Conservation (phyloP, 1,284 basidiomycete species). For the Austroboletus niveus region DNA sequence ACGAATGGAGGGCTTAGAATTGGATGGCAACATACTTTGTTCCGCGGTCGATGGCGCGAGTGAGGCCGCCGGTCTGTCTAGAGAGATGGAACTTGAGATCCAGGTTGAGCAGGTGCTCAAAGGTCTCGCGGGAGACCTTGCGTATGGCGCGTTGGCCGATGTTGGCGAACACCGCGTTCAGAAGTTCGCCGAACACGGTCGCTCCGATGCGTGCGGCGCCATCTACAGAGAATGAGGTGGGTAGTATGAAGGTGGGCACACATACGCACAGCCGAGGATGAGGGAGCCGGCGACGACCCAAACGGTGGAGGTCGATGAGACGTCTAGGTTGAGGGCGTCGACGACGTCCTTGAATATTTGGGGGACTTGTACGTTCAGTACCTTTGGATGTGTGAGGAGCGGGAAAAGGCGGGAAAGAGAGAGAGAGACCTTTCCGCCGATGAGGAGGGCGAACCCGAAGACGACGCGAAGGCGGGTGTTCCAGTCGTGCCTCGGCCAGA, state of each 20-base stretch:
- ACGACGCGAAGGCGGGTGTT: constrained; percentile 76
- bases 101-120: constrained; percentile 88
- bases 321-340: constrained; percentile 84
- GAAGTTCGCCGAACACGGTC: constrained; percentile 85
- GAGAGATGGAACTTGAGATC: constrained; percentile 93
- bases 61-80: constrained; percentile 93
- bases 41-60: constrained; percentile 94
- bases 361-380: constrained; percentile 97
- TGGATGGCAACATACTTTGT: constrained; percentile 68
- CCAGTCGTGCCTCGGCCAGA: constrained; percentile 80
- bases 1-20: neutral
- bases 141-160: constrained; percentile 95
- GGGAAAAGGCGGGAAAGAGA: constrained; percentile 1
- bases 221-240: constrained; percentile 49
- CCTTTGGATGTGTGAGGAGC: constrained; percentile 36
- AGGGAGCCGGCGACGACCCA: constrained; percentile 91
- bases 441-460: constrained; percentile 77
- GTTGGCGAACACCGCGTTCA: constrained; percentile 96
- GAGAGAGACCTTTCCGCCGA: constrained; percentile 78
- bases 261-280: constrained; percentile 82
- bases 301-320: constrained; percentile 77
- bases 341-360: constrained; percentile 93
- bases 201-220: constrained; percentile 89
- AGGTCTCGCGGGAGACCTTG: constrained; percentile 90
- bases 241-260: neutral